Evolutionary conservation across 768 basidiomycete species (phyloP), one percentile per base, ranked within the genome.

Genomic region (Imleria badia): DNA sequence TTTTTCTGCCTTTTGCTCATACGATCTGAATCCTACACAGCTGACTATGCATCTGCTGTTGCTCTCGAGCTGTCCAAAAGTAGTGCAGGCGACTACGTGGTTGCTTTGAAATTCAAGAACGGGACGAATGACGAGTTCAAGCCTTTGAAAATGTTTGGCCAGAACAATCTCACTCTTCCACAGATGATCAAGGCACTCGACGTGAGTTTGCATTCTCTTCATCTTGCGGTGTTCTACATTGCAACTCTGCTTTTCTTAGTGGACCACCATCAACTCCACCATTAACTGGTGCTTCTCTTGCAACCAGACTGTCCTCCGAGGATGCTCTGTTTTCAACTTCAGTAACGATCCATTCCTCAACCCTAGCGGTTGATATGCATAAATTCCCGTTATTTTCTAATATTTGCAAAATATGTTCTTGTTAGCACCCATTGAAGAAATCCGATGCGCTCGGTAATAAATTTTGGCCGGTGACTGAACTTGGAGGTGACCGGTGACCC

Each of bases 101-200:
- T 92, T 63, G 83, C 89, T 60, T 77, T 91, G 81, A 85, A 81
- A 70, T 90, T 91, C 80, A 86, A 83, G 79, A 92, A 92, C 66
- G 89, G 89, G 30, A 89, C 90, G 23, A 42, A 51, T 10, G 65
- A 76, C 50, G 72, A 71, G 57, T 87, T 87, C 76, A 68, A 77
- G 51, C 79, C 83, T 41, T 67, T 90, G 63, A 79, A 87, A 60
- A 84, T 87, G 72, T 91, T 89, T 63, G 86, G 83, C 45, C 55
- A 62, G 33, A 35, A 68, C 31, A 70, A 23, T 41, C 55, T 70
- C 19, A 53, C 57, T 3, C 29, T 72, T 11, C 51, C 65, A 11
- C 34, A 41, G 19, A 4, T 70, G 26, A 60, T 68, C 39, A 10
- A 29, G 15, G 35, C 52, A 1, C 54, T 70, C 15, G 60, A 53